Conservation (phyloP, 208 protist species). For the Herpetomonas samuelpessoai region DNA sequence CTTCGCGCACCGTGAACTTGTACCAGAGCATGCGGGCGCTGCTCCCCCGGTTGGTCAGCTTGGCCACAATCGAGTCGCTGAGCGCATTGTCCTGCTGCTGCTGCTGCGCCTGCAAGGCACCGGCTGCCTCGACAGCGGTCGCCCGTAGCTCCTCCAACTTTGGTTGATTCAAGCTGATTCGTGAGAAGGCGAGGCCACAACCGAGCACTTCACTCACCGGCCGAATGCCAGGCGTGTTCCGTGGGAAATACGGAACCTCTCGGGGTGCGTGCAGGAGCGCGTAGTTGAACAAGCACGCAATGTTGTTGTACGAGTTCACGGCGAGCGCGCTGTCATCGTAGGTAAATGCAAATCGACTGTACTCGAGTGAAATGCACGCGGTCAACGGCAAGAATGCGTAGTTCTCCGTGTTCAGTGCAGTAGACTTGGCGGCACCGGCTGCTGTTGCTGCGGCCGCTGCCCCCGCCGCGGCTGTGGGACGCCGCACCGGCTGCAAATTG, state of each 20-base stretch:
- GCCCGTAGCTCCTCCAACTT: slow-evolving; percentile 12
- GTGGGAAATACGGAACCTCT: slow-evolving; percentile 43
- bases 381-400: slow-evolving; percentile 38
- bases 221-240: slow-evolving; percentile 27
- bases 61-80: slow-evolving; percentile 1
- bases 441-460: slow-evolving; percentile 2
- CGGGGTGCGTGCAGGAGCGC: slow-evolving; percentile 53
- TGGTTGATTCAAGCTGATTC: neutral
- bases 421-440: neutral
- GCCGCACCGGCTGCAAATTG: slow-evolving; percentile 14
- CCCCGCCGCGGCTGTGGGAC: slow-evolving; percentile 8
- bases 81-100: neutral
- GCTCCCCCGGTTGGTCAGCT: neutral
- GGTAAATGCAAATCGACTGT: slow-evolving; percentile 61
- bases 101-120: neutral
- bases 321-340: slow-evolving; percentile 38
- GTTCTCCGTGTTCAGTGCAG: slow-evolving; percentile 11
- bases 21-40: slow-evolving; percentile 56
- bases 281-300: slow-evolving; percentile 81
- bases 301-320: slow-evolving; percentile 89
- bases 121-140: neutral
- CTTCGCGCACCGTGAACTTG: slow-evolving; percentile 81
- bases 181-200: slow-evolving; percentile 19
- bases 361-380: slow-evolving; percentile 80
- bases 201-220: slow-evolving; percentile 34